Evolutionary conservation across 345 rosid genomes (phyloP).

Genomic region (Salix caprea): DNA sequence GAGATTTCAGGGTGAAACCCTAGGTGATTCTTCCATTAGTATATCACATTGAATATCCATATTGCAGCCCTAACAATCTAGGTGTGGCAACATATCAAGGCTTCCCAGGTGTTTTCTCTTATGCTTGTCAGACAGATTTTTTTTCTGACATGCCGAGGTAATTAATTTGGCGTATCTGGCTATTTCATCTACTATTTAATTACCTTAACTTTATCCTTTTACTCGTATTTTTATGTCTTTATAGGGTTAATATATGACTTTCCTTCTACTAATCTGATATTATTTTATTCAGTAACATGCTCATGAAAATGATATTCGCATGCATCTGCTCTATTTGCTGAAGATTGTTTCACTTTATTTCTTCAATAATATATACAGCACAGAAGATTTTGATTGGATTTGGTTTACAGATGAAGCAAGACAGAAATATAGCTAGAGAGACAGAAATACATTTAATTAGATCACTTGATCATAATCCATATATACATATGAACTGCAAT

Average conservation of each 20-base stretch:
- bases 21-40: neutral
- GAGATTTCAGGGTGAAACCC: neutral
- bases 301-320: constrained; percentile 5
- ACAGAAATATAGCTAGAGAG: neutral
- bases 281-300: neutral
- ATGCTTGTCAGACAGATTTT: neutral
- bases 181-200: neutral
- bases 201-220: neutral
- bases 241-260: neutral
- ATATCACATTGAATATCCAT: neutral
- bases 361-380: constrained; percentile 8
- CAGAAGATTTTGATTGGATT: constrained; percentile 1
- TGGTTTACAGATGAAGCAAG: neutral
- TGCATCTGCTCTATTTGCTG: neutral
- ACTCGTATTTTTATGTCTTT: no score
- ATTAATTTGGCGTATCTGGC: neutral
- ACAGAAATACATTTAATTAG: neutral
- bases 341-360: neutral
- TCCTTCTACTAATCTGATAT: neutral
- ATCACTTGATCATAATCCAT: neutral
- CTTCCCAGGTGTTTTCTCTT: neutral
- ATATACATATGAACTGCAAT: constrained; percentile 9
- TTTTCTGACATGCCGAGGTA: no score
- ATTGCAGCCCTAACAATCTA: neutral
- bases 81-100: neutral